Evolutionary conservation across 2,329 filamentous ascomycete genomes (phyloP).

Genomic region (Chrysosporium queenslandicum): DNA sequence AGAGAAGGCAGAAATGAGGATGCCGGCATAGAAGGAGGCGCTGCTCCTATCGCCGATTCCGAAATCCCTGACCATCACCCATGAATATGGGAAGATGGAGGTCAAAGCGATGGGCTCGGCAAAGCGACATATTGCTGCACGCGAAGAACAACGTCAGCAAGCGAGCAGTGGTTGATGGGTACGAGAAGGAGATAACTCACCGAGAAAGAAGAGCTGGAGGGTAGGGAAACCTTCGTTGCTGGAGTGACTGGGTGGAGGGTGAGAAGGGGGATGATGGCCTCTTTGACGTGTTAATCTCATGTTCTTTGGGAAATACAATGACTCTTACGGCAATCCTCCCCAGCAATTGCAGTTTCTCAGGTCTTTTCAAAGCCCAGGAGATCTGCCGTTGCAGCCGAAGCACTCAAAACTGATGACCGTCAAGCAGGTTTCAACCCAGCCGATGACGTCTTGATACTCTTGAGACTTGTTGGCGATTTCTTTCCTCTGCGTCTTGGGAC

Average conservation of each 20-base stretch:
- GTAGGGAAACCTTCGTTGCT: conserved; percentile 71
- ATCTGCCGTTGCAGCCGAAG: conserved; percentile 1
- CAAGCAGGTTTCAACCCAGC: conserved; percentile 13
- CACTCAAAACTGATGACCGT: background rate
- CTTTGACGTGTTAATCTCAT: conserved; percentile 53
- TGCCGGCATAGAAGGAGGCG: conserved; percentile 78
- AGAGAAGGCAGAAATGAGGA: conserved; percentile 78
- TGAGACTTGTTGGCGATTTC: background rate
- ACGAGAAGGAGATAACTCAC: conserved; percentile 41
- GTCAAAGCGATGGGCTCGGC: conserved; percentile 88
- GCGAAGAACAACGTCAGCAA: background rate
- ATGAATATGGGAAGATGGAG: conserved; percentile 87
- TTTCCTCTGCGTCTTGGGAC: background rate
- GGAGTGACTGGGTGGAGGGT: conserved; percentile 44
- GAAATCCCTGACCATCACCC: conserved; percentile 69
- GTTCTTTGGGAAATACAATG: conserved; percentile 39
- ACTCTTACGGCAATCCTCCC: conserved; percentile 43
- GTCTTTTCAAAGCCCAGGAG: background rate
- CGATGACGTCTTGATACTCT: conserved; percentile 4
- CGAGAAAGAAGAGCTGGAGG: conserved; percentile 71
- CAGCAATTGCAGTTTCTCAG: conserved; percentile 10
- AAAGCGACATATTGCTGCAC: conserved; percentile 74
- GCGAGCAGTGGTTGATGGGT: background rate
- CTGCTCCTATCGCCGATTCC: conserved; percentile 60
- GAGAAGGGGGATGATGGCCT: conserved; percentile 17